These are phyloP conservation scores for Samsoniella hepiali DNA, from an alignment of 2,329 filamentous ascomycete species.

Conservation along the genomic window DNA sequence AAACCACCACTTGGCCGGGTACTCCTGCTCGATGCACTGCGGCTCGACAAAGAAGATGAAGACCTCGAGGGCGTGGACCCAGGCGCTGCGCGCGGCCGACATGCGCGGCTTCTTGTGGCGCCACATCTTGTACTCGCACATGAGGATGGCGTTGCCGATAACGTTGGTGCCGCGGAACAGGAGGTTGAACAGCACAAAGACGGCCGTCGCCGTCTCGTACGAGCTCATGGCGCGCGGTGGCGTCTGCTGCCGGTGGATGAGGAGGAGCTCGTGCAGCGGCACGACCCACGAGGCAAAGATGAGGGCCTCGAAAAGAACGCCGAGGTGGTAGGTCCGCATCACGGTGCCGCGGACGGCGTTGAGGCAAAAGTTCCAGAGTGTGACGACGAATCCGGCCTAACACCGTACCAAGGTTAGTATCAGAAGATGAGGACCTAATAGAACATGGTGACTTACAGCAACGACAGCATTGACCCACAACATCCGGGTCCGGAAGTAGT, in stretches of 20 bases:
- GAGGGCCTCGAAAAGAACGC: constrained; percentile 34
- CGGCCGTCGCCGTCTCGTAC: constrained; percentile 30
- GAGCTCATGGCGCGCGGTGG: constrained; percentile 14
- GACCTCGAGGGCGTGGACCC: constrained; percentile 30
- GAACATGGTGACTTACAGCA: background rate
- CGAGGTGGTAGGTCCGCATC: constrained; percentile 39
- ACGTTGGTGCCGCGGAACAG: constrained; percentile 38
- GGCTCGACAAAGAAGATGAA: constrained; percentile 43
- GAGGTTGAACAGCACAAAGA: constrained; percentile 38
- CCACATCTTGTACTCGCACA: constrained; percentile 38
- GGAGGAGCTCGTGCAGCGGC: background rate
- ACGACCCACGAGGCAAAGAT: constrained; percentile 28
- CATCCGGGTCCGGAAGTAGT: constrained; percentile 36
- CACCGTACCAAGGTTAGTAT: constrained; percentile 5
- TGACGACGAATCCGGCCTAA: constrained; percentile 37
- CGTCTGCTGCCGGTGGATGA: background rate
- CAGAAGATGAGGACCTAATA: background rate
- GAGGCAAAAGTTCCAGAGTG: constrained; percentile 34
- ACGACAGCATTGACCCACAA: constrained; percentile 29
- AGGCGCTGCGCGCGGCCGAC: constrained; percentile 24
- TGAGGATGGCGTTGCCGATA: constrained; percentile 37
- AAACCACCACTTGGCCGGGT: constrained; percentile 32
- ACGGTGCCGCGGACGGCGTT: constrained; percentile 33
- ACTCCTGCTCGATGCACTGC: constrained; percentile 38
- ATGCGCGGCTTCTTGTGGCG: constrained; percentile 33